These are phyloP conservation scores for Bipolaris sorokiniana DNA, from an alignment of 2,329 filamentous ascomycete species.

Conservation along the genomic window DNA sequence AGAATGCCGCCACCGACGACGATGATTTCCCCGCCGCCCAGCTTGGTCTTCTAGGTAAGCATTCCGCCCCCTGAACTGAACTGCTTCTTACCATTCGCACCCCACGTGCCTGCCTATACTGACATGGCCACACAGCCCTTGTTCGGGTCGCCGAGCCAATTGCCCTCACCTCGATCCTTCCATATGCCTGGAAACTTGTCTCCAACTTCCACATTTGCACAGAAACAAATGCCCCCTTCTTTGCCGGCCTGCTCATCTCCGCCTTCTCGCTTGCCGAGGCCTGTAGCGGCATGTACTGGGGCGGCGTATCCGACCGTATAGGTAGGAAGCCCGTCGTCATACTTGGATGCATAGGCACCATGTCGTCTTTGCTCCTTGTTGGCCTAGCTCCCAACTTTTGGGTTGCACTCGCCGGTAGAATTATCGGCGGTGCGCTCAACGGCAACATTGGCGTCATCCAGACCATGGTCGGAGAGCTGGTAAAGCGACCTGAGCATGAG, in stretches of 20 bases:
- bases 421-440: conserved; percentile 81
- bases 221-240: conserved; percentile 71
- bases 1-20: conserved; percentile 69
- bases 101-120: conserved; percentile 3
- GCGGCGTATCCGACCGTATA: conserved; percentile 48
- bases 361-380: conserved; percentile 81
- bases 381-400: conserved; percentile 84
- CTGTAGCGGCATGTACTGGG: conserved; percentile 73
- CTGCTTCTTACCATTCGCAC: background rate
- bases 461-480: conserved; percentile 90
- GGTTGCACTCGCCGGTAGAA: conserved; percentile 77
- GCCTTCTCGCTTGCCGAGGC: conserved; percentile 88
- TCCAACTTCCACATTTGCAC: conserved; percentile 46
- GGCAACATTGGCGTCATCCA: conserved; percentile 80
- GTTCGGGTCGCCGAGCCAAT: conserved; percentile 92
- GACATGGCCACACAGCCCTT: conserved; percentile 66
- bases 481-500: conserved; percentile 83
- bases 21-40: conserved; percentile 74
- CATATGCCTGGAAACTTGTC: conserved; percentile 64
- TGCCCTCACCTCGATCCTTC: conserved; percentile 91
- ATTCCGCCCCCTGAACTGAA: background rate
- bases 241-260: conserved; percentile 85
- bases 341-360: conserved; percentile 72
- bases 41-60: conserved; percentile 80
- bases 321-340: conserved; percentile 51